Conservation (phyloP, 2,329 filamentous ascomycete genomes). For the Apiospora sp. region DNA sequence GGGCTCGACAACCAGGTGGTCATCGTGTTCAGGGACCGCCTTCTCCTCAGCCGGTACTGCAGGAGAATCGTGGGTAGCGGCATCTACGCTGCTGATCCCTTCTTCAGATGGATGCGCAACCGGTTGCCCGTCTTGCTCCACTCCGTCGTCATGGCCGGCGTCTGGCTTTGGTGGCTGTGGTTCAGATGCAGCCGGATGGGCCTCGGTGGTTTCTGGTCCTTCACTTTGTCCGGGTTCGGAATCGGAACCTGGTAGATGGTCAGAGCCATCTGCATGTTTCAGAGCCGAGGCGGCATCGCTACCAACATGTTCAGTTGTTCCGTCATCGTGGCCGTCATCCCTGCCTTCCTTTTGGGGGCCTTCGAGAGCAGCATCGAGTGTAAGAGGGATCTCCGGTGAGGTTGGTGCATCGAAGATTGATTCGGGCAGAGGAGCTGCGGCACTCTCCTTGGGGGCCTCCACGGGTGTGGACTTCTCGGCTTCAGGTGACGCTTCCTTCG, state of each 20-base stretch:
- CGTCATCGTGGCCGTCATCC: neutral
- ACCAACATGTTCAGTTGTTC: conserved; percentile 7
- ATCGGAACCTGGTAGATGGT: conserved; percentile 1
- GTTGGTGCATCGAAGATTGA: neutral
- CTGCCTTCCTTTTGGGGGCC: neutral
- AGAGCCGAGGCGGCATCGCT: neutral
- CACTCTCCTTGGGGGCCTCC: neutral
- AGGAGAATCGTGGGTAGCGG: neutral
- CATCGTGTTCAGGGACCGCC: neutral
- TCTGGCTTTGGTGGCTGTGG: conserved; percentile 25
- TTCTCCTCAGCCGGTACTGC: neutral
- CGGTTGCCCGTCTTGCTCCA: conserved; percentile 30
- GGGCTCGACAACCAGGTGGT: neutral
- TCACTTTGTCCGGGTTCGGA: conserved; percentile 3
- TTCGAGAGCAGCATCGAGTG: neutral
- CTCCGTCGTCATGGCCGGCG: conserved; percentile 27
- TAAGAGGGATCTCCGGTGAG: neutral
- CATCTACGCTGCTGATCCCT: conserved; percentile 16
- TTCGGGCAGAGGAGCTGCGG: neutral
- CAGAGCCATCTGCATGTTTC: conserved; percentile 14
- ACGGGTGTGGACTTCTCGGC: neutral
- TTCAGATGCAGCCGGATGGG: conserved; percentile 32
- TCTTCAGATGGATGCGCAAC: conserved; percentile 30
- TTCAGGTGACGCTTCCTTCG: neutral
- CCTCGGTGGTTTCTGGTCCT: conserved; percentile 27